Evolutionary conservation across 768 basidiomycete species (phyloP), one percentile per base, ranked within the genome.

Genomic region (Suillus bovinus): DNA sequence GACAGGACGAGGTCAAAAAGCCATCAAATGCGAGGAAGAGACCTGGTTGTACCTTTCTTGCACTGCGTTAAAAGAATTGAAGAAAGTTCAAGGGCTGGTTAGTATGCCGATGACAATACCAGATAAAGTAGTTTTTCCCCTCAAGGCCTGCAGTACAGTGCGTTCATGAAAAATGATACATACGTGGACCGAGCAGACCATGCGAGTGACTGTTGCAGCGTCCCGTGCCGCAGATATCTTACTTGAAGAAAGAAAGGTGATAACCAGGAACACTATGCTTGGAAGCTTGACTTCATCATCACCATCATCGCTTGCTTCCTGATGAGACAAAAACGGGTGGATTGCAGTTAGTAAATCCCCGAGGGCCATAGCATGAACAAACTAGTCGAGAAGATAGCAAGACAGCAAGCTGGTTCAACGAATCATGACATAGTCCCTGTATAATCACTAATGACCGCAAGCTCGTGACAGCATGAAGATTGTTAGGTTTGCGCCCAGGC

Each of bases 41-140:
- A 44, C 16, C 41, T 5, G 17, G 14, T 64, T 74, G 47, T 61
- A 84, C 89, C 87, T 80, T 74, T 74, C 67, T 90, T 88, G 22
- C 78, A 75, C 68, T 70, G 81, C 49, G 81, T 80, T 58, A 90
- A 72, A 4, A 86, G 86, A 20, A 89, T 68, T 16, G 90, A 77
- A 1, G 80, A 72, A 0, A 90, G 63, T 0, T 86, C 88, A 36
- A 87, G 82, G 62, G 3, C 84, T 73, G 11, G 85, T 83, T 11
- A 88, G 89, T 62, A 90, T 86, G 66, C 89, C 89, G 62, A 89
- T 79, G 38, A 80, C 81, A 7, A 91, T 68, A 58, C 89, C 87
- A 39, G 87, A 85, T 70, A 90, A 91, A 0, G 86, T 86, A n/a
- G 86, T 77, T n/a, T 77, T 81, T 20, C 88, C 89, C 27, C 87